Evolutionary conservation across 1,284 basidiomycete species (phyloP).

Genomic region (Fomitopsis palustris): DNA sequence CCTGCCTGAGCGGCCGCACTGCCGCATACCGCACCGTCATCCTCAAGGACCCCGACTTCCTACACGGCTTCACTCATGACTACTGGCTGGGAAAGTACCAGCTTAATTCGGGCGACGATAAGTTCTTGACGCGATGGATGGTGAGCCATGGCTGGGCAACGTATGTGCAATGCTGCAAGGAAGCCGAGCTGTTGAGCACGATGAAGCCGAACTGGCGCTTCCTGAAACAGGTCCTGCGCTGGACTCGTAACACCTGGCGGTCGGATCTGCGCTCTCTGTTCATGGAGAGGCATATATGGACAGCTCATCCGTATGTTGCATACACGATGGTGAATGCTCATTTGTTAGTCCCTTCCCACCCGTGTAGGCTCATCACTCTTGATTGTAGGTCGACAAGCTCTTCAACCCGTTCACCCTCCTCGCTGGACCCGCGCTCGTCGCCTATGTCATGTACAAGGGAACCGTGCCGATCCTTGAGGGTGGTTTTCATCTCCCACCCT

Average conservation of each 20-base stretch:
- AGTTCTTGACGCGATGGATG: constrained; percentile 96
- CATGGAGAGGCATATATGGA: constrained; percentile 86
- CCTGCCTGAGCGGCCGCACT: constrained; percentile 88
- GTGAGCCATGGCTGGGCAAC: constrained; percentile 92
- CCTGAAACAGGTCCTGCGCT: constrained; percentile 87
- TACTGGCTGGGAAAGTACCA: constrained; percentile 92
- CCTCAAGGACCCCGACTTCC: constrained; percentile 88
- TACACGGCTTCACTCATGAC: constrained; percentile 91
- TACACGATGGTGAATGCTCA: constrained; percentile 74
- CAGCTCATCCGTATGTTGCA: constrained; percentile 84
- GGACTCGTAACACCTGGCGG: constrained; percentile 93
- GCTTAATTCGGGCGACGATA: constrained; percentile 90
- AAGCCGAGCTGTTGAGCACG: constrained; percentile 86
- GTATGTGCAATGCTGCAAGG: constrained; percentile 88
- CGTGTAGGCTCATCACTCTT: background rate
- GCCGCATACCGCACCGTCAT: constrained; percentile 92
- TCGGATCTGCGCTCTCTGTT: constrained; percentile 86
- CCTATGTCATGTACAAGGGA: constrained; percentile 75
- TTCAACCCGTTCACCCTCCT: constrained; percentile 89
- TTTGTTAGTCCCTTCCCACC: background rate
- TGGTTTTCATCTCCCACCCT: constrained; percentile 88
- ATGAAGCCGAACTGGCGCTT: constrained; percentile 97
- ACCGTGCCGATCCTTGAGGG: constrained; percentile 66
- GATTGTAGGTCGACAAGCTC: constrained; percentile 75
- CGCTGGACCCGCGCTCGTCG: constrained; percentile 76